Evolutionary conservation across 306 rosid species (phyloP), one percentile per base, ranked within the genome.

Genomic region (Amphicarpaea edgeworthii): DNA sequence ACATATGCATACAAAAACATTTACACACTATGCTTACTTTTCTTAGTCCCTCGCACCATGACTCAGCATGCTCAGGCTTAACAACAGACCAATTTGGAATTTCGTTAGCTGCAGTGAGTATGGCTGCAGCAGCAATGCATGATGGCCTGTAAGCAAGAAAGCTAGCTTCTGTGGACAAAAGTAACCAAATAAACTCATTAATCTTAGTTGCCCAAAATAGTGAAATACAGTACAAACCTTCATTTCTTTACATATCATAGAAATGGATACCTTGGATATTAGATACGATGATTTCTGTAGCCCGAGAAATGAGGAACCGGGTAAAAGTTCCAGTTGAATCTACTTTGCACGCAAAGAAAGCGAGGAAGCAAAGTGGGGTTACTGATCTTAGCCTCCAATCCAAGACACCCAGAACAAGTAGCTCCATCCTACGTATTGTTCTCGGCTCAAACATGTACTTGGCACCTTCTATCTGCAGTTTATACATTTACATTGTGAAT

Each of bases 351-450:
- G 97, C 90, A 63, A 92, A 92, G 89, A 85, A 92, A 45, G 51
- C 81, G 14, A 85, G 84, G 86, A 92, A 92, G 85, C 89, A 73
- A 73, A 92, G 91, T 1, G 97, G 97, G 42, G 97, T 92, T 12
- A 92, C 69, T 5, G 97, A 92, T 82, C 96, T 85, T 19, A 92
- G 93, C 84, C 92, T 90, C 97, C 97, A 92, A 81, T 90, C 96
- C 84, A 92, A 73, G 19, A 87, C 97, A n/a, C 86, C 79, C 10
- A 92, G 87, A 84, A 92, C 96, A 66, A 92, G 90, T 19, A 90
- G 79, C 81, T 92, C 97, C 97, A 92, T 92, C 73, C 88, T 81
- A 15, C 86, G 77, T 70, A 92, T 85, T 3, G 96, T 88, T 84
- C 89, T 83, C 6, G 97, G 84, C 70, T 88, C 93, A 86, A 92